Percentiles rank a stretch among this genome's conserved stretches.
Conservation (phyloP, 2,329 filamentous ascomycete species). For the Stemphylium beticola region DNA sequence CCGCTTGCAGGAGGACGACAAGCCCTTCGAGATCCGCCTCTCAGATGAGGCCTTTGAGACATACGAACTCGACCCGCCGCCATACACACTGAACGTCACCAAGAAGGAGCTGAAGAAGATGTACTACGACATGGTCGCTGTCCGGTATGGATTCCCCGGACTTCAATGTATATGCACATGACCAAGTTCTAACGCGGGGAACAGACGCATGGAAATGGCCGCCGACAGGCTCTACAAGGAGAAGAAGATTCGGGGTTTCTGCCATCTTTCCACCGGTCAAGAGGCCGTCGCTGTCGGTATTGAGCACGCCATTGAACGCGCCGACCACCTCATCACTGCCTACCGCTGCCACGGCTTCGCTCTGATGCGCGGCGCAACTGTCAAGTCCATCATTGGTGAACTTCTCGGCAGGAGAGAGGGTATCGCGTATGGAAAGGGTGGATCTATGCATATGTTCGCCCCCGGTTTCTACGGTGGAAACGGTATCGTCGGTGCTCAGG, state of each 20-base stretch:
- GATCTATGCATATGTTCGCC: constrained; percentile 99
- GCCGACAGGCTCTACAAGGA: constrained; percentile 99
- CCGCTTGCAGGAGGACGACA: constrained; percentile 78
- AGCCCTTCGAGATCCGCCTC: constrained; percentile 88
- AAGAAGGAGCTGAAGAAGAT: constrained; percentile 99
- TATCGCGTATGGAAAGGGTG: constrained; percentile 98
- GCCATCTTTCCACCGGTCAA: constrained; percentile 96
- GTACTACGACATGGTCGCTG: constrained; percentile 96
- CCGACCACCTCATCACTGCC: constrained; percentile 94
- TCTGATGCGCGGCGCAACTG: constrained; percentile 89
- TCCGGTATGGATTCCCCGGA: constrained; percentile 70
- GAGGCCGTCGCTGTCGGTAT: constrained; percentile 97
- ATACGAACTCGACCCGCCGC: constrained; percentile 95
- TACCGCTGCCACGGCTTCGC: constrained; percentile 99
- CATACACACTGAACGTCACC: constrained; percentile 90
- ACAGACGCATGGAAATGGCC: constrained; percentile 98
- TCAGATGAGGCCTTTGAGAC: constrained; percentile 99
- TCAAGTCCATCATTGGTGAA: constrained; percentile 30
- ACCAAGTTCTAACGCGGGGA: constrained; percentile 19
- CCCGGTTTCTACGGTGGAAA: constrained; percentile 98
- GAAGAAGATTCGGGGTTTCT: constrained; percentile 99
- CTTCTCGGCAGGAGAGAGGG: constrained; percentile 84
- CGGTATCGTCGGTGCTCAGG: constrained; percentile 98
- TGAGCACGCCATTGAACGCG: constrained; percentile 89
- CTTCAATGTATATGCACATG: not conserved